Conservation (phyloP, 2,329 filamentous ascomycete species). For the Xylariaceae sp. region DNA sequence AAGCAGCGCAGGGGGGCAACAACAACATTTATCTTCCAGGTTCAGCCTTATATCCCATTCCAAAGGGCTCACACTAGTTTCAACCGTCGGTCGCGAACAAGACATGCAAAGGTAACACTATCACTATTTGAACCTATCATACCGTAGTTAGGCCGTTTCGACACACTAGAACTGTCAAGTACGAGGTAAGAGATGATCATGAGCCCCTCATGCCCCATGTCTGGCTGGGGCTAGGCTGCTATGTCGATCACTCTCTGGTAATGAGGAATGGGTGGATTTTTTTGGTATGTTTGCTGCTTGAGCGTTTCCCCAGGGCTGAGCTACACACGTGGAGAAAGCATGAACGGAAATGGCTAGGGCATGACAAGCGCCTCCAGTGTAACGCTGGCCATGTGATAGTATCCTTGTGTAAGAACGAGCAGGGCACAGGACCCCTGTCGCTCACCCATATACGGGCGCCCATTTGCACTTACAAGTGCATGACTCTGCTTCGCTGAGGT, state of each 20-base stretch:
- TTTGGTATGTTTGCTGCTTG: constrained; percentile 10
- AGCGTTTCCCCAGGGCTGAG: constrained; percentile 23
- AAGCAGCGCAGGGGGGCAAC: neutral
- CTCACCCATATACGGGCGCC: neutral
- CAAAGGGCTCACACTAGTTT: neutral
- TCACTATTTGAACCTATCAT: constrained; percentile 2
- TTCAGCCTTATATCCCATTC: constrained; percentile 7
- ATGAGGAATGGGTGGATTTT: neutral
- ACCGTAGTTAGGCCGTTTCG: neutral
- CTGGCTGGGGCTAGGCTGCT: constrained; percentile 5
- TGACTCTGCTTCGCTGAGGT: neutral
- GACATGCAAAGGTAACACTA: neutral
- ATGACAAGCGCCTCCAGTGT: constrained; percentile 23
- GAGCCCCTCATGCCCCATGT: constrained; percentile 25
- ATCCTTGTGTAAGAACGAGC: constrained; percentile 13
- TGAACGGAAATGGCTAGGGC: constrained; percentile 16
- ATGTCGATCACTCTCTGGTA: constrained; percentile 16
- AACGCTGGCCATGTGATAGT: constrained; percentile 25
- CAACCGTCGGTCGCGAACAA: neutral
- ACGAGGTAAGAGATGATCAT: constrained; percentile 23
- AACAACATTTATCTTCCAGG: neutral
- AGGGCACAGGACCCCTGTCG: constrained; percentile 20
- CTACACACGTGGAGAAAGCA: constrained; percentile 17
- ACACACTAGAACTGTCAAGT: constrained; percentile 14
- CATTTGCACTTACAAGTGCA: constrained; percentile 4